A percentile compares a stretch with the other conserved stretches of the same genome.
Conservation (phyloP, 768 basidiomycete species). For the Coprinopsis marcescibilis region DNA sequence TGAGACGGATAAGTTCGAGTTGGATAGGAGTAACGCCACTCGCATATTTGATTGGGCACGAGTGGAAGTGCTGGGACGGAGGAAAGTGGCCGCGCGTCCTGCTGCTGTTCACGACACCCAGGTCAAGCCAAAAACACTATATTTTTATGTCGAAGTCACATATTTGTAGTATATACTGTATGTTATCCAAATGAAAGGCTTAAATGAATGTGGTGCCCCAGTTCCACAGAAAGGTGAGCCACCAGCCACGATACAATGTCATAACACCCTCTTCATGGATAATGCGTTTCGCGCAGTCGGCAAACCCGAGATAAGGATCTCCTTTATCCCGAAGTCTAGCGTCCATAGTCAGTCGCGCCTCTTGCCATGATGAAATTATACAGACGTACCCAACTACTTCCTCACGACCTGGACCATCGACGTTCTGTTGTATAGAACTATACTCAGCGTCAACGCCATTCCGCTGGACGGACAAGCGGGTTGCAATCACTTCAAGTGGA, state of each 20-base stretch:
- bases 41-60: too few relatives aligned
- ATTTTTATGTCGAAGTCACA: too few relatives aligned
- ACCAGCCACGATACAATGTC: constrained; percentile 80
- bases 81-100: too few relatives aligned
- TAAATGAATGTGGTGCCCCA: constrained; percentile 50
- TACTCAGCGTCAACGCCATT: constrained; percentile 74
- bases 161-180: too few relatives aligned
- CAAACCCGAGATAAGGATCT: constrained; percentile 71
- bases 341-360: constrained; percentile 8
- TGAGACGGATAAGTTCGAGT: too few relatives aligned
- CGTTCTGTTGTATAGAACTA: constrained; percentile 70
- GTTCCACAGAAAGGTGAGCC: constrained; percentile 67
- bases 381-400: constrained; percentile 75
- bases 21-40: too few relatives aligned
- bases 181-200: too few relatives aligned
- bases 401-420: constrained; percentile 64
- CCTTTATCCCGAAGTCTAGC: constrained; percentile 64
- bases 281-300: constrained; percentile 73
- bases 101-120: too few relatives aligned
- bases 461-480: constrained; percentile 76
- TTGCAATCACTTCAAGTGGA: constrained; percentile 76
- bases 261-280: constrained; percentile 72
- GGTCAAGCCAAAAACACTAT: too few relatives aligned
- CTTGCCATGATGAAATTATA: neutral
- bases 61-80: too few relatives aligned